A percentile compares a stretch with the other conserved stretches of the same genome.
Evolutionary conservation across 2,329 filamentous ascomycete species (phyloP).

Genomic region (Fusarium fujikuroi): DNA sequence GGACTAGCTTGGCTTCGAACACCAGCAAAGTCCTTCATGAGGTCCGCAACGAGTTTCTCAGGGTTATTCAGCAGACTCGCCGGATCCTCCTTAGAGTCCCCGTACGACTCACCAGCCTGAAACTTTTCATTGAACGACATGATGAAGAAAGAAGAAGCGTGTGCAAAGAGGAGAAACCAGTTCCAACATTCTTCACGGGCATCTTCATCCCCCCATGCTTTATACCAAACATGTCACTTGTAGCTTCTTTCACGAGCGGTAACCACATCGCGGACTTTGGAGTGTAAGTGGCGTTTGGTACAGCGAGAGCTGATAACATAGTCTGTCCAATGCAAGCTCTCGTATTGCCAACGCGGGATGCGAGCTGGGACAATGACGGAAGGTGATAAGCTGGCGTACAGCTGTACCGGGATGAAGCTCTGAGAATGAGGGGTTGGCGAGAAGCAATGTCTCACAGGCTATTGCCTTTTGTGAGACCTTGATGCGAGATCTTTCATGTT

Average conservation of each 20-base stretch:
- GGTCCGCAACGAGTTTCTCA: constrained; percentile 47
- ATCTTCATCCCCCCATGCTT: background rate
- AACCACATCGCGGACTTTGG: background rate
- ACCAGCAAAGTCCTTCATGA: constrained; percentile 48
- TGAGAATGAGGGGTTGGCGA: background rate
- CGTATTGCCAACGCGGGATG: background rate
- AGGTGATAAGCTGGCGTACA: background rate
- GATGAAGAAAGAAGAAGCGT: constrained; percentile 10
- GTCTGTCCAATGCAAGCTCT: background rate
- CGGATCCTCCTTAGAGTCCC: constrained; percentile 38
- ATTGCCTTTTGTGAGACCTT: background rate
- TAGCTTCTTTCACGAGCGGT: background rate
- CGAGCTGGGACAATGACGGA: background rate
- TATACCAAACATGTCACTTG: constrained; percentile 11
- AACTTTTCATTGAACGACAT: constrained; percentile 52
- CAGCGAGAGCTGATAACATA: background rate
- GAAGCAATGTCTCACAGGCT: constrained; percentile 14
- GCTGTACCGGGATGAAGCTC: constrained; percentile 1
- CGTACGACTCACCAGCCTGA: constrained; percentile 53
- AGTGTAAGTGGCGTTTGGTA: constrained; percentile 15
- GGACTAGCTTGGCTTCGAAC: constrained; percentile 44
- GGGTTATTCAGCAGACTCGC: constrained; percentile 48
- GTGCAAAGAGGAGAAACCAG: background rate
- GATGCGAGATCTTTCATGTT: constrained; percentile 5
- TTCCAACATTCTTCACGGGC: background rate